Evolutionary conservation across 2,329 filamentous ascomycete species (phyloP), one percentile per base, ranked within the genome.

Genomic region (Sporothrix inflata): DNA sequence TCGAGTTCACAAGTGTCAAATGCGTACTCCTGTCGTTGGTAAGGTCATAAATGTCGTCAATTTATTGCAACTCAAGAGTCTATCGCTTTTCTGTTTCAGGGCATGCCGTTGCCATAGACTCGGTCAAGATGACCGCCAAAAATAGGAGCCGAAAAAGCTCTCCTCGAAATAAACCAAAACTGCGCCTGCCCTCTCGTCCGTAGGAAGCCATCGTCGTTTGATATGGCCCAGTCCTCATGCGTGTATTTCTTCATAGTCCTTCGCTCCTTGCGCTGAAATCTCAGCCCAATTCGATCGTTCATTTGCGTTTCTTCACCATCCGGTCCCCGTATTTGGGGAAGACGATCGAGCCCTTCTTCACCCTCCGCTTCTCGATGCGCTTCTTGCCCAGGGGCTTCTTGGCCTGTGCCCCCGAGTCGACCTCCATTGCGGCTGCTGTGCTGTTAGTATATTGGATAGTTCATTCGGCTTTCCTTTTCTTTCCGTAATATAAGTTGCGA

Each of bases 241-340:
- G 40, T 42, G 40, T 42, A 49, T 49, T 19, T n/a, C 19, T n/a
- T 65, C 57, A 27, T 65, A 42, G 60, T 42, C 38, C 38, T 45
- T 27, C 21, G n/a, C 21, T 65, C 38, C 38, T 9, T n/a, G 2
- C 7, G 6, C 21, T 4, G 11, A 27, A 8, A 1, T 57, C 53
- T 34, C 16, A n/a, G 16, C n/a, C 42, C 12, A 0, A 1, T 21
- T 9, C 16, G 1, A 9, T 14, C 47, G 38, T 49, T 74, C 74
- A 76, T 47, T 74, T 76, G 70, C 73, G 73, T 80, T 84, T 85
- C 77, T 83, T 84, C 75, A 81, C 82, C 75, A 83, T 79, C 74
- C 84, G 84, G 72, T 88, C 85, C 74, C 85, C 85, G 78, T 86
- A 89, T 77, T 85, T 89, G 70, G 84, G 84, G 74, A 91, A 91